Percentiles rank a stretch among this genome's conserved stretches.
phyloP scores from a whole-genome alignment of 495 filamentous ascomycete species.

The Neurospora tetrasperma region DNA sequence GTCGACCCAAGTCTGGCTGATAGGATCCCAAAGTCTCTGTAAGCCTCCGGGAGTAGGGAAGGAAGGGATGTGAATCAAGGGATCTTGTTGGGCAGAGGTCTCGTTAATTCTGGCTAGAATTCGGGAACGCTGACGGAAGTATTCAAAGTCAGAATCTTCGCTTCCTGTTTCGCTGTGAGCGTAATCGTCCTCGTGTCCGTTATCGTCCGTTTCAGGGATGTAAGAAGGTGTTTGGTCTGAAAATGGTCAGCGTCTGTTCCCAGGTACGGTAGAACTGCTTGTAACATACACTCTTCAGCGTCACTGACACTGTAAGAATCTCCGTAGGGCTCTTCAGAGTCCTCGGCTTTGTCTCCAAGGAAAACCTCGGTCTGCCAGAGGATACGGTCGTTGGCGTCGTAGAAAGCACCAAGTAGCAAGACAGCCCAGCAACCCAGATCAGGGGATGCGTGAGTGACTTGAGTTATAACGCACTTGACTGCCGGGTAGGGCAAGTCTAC shows the following conservation, averaged over 20 bases:
- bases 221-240: background rate
- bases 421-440: constrained; percentile 17
- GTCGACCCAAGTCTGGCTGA: background rate
- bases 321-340: background rate
- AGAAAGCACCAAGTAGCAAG: constrained; percentile 18
- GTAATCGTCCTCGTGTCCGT: background rate
- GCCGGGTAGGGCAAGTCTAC: constrained; percentile 18
- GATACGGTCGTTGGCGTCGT: background rate
- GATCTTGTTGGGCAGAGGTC: background rate
- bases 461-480: constrained; percentile 16
- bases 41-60: background rate
- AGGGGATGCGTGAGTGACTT: background rate
- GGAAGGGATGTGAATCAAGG: background rate
- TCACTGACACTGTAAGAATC: background rate
- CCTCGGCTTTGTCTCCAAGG: background rate
- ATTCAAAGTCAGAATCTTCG: background rate
- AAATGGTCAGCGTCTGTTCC: background rate
- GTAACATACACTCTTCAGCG: background rate
- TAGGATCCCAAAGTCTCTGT: background rate
- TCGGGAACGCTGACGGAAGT: background rate
- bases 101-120: background rate
- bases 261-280: background rate
- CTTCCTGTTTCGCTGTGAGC: background rate
- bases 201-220: background rate
- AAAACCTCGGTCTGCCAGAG: background rate